Evolutionary conservation across 2,329 filamentous ascomycete genomes (phyloP), one percentile per base, ranked within the genome.

Genomic region (Fusarium graminum): DNA sequence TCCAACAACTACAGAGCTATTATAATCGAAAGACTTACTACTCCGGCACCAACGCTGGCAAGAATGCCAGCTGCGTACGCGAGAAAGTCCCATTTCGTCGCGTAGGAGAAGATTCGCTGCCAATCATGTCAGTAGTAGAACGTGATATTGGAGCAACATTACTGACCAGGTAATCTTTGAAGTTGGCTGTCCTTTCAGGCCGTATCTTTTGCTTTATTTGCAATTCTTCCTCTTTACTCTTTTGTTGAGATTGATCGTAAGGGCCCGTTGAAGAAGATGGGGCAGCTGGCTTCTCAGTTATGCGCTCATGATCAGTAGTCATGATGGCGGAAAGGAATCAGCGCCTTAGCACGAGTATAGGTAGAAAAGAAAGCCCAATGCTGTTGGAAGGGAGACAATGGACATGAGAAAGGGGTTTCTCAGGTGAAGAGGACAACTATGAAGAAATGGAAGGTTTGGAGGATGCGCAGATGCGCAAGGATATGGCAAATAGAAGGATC

Each of bases 21-120:
- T 16, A 16, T 43, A 25, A 26, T 26, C 1, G n/a, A 19, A 17
- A 17, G 4, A 42, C 59, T 43, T 34, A 62, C 59, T 25, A 82
- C 74, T 54, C 86, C 86, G 3, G 84, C 80, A 22, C 81, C 85
- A 11, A 85, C 78, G 16, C 84, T 83, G 44, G 85, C 81, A 38
- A 85, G 8, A 16, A 75, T 70, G 19, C 83, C 85, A 8, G 77
- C 74, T n/a, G 73, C 75, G 70, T 86, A 82, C 36, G 85, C 76
- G 32, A 81, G 59, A 41, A 80, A 79, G 65, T 87, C 85, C 80
- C 80, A 83, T 70, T 77, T 79, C n/a, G 77, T 83, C 17, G 83
- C 84, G 76, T 87, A 87, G 17, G 74, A 74, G 67, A 87, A 87
- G 40, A 87, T 76, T 55, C 85, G 80, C 78, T 83, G 47, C 25